Base-by-base conservation (phyloP, 495 filamentous ascomycete genomes). In the Hypoxylon crocopeplum region DNA sequence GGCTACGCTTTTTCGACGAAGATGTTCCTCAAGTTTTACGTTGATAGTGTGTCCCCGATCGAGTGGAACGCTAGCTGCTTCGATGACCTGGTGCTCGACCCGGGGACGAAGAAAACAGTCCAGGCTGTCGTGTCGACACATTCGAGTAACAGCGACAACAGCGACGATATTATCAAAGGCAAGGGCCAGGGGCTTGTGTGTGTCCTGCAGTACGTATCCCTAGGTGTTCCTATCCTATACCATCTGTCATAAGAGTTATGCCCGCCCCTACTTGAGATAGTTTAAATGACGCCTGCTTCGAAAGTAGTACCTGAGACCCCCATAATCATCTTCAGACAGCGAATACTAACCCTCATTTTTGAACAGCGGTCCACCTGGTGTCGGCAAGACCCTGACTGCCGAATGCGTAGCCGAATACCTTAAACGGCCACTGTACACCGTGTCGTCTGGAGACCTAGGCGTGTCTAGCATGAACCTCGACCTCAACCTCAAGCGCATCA, bases 381-480 rank as follows among this genome's bases (percentile, higher is more conserved):
- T 73, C 0, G 75, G 75, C 36, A 77, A 77, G 62, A 76, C 75
- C 1, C 49, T 75, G 15, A 75, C 72, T 5, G 73, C 68, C 10
- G 68, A 79, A 46, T 74, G 71, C n/a, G 72, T 84, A 6, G 82
- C 84, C 0, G 81, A 84, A 56, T 61, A 74, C 25, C 73, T 75
- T 7, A 52, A 77, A 25, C 73, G 73, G n/a, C 83, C 85, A 10
- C 72, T 88, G 0, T 81, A 79, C 59, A 67, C 69, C 17, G 75
- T 88, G 4, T 81, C 79, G 6, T 76, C 76, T 0, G 81, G 82
- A 6, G 82, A 86, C 16, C 70, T 85, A 0, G 81, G 82, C 3
- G 74, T 63, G 6, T 47, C 65, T n/a, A 72, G 73, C 8, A 49
- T 49, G 0, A 55, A 58, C 1, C 62, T 73, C 5, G 69, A 73